Evolutionary conservation across 345 rosid species (phyloP).

Genomic region (Salix arbutifolia): DNA sequence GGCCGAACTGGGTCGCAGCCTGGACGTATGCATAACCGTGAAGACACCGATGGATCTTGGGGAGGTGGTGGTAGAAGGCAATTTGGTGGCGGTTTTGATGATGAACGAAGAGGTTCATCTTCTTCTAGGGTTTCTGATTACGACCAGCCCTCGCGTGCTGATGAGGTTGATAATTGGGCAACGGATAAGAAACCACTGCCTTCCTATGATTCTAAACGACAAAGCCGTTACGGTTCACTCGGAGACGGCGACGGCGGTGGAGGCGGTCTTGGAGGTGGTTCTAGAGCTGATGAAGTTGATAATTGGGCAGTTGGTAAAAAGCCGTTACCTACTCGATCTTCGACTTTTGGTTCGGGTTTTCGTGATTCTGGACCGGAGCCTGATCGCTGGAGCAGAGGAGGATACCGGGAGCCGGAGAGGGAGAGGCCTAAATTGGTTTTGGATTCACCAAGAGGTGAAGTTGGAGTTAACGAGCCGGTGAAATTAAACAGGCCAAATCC

Average conservation of each 20-base stretch:
- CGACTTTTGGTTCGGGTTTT: constrained; percentile 63
- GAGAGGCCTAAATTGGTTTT: constrained; percentile 71
- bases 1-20: constrained; percentile 45
- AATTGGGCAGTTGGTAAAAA: constrained; percentile 70
- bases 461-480: constrained; percentile 37
- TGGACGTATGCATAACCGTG: constrained; percentile 41
- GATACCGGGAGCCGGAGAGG: constrained; percentile 24
- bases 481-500: constrained; percentile 70
- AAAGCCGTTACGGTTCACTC: constrained; percentile 50
- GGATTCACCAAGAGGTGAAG: constrained; percentile 56
- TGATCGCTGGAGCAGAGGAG: constrained; percentile 52
- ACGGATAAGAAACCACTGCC: constrained; percentile 55
- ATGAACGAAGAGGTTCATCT: constrained; percentile 60
- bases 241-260: constrained; percentile 45
- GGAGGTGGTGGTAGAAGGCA: constrained; percentile 56
- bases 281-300: constrained; percentile 82
- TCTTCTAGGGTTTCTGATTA: constrained; percentile 75
- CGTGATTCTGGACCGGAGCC: constrained; percentile 51
- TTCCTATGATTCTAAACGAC: constrained; percentile 52
- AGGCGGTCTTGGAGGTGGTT: constrained; percentile 43
- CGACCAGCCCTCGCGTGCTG: constrained; percentile 84
- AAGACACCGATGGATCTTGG: constrained; percentile 52
- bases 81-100: constrained; percentile 78
- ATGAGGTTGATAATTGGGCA: constrained; percentile 90
- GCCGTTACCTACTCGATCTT: constrained; percentile 43